phyloP scores from a whole-genome alignment of 192 early-diverging fungal genomes.

The Backusella sp. region DNA sequence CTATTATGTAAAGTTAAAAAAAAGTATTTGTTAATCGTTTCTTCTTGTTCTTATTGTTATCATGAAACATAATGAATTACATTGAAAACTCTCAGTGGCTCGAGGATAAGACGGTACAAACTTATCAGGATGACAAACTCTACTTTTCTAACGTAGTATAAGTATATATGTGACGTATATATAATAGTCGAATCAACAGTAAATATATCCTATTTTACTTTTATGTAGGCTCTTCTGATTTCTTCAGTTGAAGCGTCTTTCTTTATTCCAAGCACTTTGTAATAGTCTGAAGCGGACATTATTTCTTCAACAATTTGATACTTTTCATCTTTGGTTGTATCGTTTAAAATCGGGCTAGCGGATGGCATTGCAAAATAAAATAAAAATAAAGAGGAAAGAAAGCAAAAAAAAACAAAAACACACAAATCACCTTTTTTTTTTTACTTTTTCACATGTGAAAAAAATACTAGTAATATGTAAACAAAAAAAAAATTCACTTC shows the following conservation, averaged over 20 bases:
- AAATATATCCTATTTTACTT: constrained; percentile 18
- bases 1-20: constrained; percentile 19
- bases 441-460: neutral
- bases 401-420: neutral
- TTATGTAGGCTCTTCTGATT: constrained; percentile 48
- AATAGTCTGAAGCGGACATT: constrained; percentile 46
- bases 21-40: neutral
- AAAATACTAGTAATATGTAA: neutral
- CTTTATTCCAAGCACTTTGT: constrained; percentile 46
- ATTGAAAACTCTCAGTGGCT: constrained; percentile 57
- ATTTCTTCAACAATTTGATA: constrained; percentile 52
- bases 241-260: constrained; percentile 43
- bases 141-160: constrained; percentile 40
- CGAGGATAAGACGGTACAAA: constrained; percentile 52
- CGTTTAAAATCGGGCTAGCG: constrained; percentile 3
- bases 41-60: too few species aligned
- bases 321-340: constrained; percentile 15
- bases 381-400: neutral
- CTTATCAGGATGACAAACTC: constrained; percentile 60
- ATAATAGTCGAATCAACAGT: neutral
- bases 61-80: constrained; percentile 23
- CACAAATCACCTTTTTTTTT: neutral
- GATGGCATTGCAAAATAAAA: neutral
- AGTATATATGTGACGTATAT: neutral
- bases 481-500: neutral